Percentiles rank a stretch among this genome's conserved stretches.
phyloP scores from a whole-genome alignment of 345 rosid species.

The Conringia planisiliqua region DNA sequence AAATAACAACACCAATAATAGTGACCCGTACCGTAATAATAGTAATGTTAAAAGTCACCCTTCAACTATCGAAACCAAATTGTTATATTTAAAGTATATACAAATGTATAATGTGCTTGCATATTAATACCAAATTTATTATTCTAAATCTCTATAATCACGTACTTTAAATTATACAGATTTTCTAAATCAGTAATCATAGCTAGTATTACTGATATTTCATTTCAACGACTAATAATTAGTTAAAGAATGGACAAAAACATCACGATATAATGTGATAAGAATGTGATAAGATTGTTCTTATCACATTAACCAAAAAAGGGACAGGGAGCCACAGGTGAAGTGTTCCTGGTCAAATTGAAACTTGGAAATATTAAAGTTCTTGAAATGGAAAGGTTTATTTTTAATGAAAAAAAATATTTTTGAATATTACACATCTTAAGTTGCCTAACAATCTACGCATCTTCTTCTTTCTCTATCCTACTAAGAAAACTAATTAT shows the following conservation, averaged over 20 bases:
- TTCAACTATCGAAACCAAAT: not conserved
- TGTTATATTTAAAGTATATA: not conserved
- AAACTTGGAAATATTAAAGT: conserved; percentile 34
- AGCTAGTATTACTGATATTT: conserved; percentile 1
- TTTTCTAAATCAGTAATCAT: not conserved
- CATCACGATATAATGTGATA: conserved; percentile 28
- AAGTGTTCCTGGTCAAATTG: conserved; percentile 40
- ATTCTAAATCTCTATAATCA: not conserved
- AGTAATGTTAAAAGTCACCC: not conserved
- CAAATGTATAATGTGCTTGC: not conserved
- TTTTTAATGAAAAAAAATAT: conserved; percentile 11
- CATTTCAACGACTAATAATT: not conserved
- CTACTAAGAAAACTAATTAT: conserved; percentile 22
- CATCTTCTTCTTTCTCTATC: conserved; percentile 24
- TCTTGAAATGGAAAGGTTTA: conserved; percentile 27
- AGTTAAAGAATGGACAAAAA: conserved; percentile 28
- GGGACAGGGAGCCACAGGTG: conserved; percentile 30
- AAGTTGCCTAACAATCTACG: conserved; percentile 37
- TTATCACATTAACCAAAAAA: conserved; percentile 25
- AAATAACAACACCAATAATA: conserved; percentile 15
- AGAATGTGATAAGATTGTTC: conserved; percentile 9
- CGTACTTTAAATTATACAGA: not conserved
- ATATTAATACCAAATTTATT: not conserved
- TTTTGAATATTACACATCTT: conserved; percentile 7
- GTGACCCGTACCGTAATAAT: conserved; percentile 14